Base-by-base conservation (phyloP, 140 eudicot genomes). In the Stevia rebaudiana region DNA sequence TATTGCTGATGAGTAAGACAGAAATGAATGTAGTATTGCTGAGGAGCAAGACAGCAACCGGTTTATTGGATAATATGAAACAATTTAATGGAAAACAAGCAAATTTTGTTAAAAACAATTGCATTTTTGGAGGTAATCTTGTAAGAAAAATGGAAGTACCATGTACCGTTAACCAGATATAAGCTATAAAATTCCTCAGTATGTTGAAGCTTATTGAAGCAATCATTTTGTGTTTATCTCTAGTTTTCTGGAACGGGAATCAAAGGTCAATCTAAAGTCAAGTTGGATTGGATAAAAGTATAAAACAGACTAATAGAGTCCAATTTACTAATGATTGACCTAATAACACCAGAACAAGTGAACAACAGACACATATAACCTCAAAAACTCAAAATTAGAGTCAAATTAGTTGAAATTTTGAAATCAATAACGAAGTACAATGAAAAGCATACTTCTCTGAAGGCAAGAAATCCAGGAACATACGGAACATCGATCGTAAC, bases 401-500 rank as follows among this genome's bases (percentile, higher is more conserved):
- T 18, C 21, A 58, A 58, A 52, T 19, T 39, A 51, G 12, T 21
- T 50, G 23, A 35, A 30, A 65, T 8, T 28, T 15, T 63, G 56
- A 63, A 43, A 42, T 62, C 46, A n/a, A 33, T 22, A 10, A 11
- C 6, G 33, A 43, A 21, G 25, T 21, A 8, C 13, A 44, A 17
- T 17, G 5, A 39, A 22, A 48, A 40, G 9, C n/a, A 23, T 10
- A 84, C 95, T 94, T 87, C 98, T 79, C 98, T 83, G 57, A 88
- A 92, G 16, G 89, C 98, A 52, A 87, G 83, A 72, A 92, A 87
- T 0, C 96, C 98, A 61, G 96, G 81, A 68, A 92, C 70, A 74
- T 92, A 92, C 0, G 96, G 98, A 64, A 79, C 74, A 42, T 74
- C 58, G 40, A 92, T 84, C 70, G 41, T 59, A 16, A 80, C 84